A percentile compares a stretch with the other conserved stretches of the same genome.
Conservation (phyloP, 805 yeast genomes). For the Monosporozyma unispora region DNA sequence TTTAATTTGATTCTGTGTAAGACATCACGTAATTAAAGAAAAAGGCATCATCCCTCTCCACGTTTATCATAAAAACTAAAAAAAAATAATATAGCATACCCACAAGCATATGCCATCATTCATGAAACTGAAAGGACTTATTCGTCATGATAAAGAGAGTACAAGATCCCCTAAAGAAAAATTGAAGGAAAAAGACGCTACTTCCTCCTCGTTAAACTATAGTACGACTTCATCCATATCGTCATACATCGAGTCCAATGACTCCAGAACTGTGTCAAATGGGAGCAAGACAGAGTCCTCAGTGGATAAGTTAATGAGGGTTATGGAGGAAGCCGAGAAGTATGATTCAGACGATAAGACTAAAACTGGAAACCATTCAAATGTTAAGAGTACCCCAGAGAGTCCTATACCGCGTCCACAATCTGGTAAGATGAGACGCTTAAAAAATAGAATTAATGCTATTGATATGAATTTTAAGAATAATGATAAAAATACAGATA, state of each 20-base stretch:
- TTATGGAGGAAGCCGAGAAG: slow-evolving; percentile 4
- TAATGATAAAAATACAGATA: not conserved
- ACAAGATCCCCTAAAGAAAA: not conserved
- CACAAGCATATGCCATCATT: not conserved
- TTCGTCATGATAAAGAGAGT: not conserved
- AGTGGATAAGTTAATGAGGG: not conserved
- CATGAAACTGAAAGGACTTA: not conserved
- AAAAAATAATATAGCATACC: not conserved
- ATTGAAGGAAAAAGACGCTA: not conserved
- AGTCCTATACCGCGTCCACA: not conserved
- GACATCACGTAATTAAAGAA: not conserved
- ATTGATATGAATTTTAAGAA: slow-evolving; percentile 15
- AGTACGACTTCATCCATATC: not conserved
- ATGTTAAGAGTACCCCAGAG: not conserved
- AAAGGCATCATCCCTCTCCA: not conserved
- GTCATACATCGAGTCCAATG: not conserved
- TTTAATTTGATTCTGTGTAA: too few species aligned
- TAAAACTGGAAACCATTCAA: not conserved
- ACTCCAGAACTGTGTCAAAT: not conserved
- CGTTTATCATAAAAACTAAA: not conserved
- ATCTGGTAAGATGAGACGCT: slow-evolving; percentile 12
- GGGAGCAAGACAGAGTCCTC: not conserved
- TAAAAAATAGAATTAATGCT: slow-evolving; percentile 18
- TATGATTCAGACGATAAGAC: not conserved
- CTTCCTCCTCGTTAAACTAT: not conserved